Base-by-base conservation (phyloP, 768 basidiomycete species). In the Kwoniella sp. region DNA sequence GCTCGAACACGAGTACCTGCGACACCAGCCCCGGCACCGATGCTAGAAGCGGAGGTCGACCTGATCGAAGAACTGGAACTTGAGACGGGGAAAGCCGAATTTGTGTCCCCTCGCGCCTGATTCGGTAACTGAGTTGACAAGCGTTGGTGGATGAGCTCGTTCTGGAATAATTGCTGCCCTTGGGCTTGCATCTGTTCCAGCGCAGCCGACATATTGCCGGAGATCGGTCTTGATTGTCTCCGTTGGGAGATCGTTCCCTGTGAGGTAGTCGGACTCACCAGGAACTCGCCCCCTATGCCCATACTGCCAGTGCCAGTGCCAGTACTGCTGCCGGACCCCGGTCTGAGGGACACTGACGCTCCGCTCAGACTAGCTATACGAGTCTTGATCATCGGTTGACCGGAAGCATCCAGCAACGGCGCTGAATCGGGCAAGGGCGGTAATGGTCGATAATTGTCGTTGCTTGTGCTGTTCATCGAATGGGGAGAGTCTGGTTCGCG, bases 181-280 rank as follows among this genome's bases (percentile, higher is more conserved):
- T 60, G 58, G 17, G 23, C 17, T 41, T 26, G 61, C 20, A 23
- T 38, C 54, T 63, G 62, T 34, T 63, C 62, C 20, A 61, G 50
- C 37, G 53, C 20, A 26, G 53, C 47, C 0, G 61, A 15, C 38
- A 55, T n/a, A n/a, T 55, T 56, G 4, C 61, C 66, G 30, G 58
- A 62, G 2, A 64, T 31, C 29, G 60, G 61, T 25, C 69, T 51
- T 17, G 73, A 72, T 29, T 66, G 65, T 26, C 75, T 66, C 17
- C 75, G 50, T 51, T 73, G 75, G 1, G 65, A 68, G 55, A 77
- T 77, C 3, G 75, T 77, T 0, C 75, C 75, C 23, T 65, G 60
- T 7, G 63, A 48, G 3, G 71, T 74, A 5, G 69, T 65, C 2
- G 72, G 66, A 58, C 66, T 74, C 41, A 77, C 70, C 17, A 77